Conservation (phyloP, 2,329 filamentous ascomycete species). For the Parastagonospora nodorum region DNA sequence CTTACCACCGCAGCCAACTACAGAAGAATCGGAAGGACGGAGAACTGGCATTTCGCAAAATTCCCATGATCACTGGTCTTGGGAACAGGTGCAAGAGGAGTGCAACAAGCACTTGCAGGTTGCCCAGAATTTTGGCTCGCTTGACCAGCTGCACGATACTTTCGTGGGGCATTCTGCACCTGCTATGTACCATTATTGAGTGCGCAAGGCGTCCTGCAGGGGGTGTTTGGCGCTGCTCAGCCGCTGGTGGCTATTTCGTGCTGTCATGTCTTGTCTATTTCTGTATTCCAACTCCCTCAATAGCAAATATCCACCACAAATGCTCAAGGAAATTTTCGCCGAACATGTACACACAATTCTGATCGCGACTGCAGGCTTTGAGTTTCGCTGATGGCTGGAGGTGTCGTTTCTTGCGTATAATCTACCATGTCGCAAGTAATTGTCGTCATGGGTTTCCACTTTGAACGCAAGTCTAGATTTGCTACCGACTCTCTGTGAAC, state of each 20-base stretch:
- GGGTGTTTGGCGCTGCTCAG: background rate
- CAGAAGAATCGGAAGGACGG: background rate
- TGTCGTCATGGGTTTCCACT: too few species aligned
- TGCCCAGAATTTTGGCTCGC: constrained; percentile 15
- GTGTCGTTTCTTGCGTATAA: too few species aligned
- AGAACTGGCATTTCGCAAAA: background rate
- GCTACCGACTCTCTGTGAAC: too few species aligned
- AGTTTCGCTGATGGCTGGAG: too few species aligned
- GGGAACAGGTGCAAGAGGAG: constrained; percentile 10
- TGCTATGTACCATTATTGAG: constrained; percentile 7
- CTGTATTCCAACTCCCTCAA: background rate
- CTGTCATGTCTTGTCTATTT: background rate
- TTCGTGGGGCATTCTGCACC: constrained; percentile 12
- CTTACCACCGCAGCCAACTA: constrained; percentile 67
- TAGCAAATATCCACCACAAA: background rate
- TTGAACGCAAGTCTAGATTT: too few species aligned
- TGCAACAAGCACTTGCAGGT: constrained; percentile 10
- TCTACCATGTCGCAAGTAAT: too few species aligned
- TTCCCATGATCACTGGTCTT: constrained; percentile 6
- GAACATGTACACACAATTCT: background rate
- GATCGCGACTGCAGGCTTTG: too few species aligned
- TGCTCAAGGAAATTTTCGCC: background rate
- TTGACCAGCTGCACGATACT: constrained; percentile 12
- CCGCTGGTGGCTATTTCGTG: background rate
- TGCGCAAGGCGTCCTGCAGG: background rate